Conservation (phyloP, 2,329 filamentous ascomycete genomes). For the Helminthosporium solani region DNA sequence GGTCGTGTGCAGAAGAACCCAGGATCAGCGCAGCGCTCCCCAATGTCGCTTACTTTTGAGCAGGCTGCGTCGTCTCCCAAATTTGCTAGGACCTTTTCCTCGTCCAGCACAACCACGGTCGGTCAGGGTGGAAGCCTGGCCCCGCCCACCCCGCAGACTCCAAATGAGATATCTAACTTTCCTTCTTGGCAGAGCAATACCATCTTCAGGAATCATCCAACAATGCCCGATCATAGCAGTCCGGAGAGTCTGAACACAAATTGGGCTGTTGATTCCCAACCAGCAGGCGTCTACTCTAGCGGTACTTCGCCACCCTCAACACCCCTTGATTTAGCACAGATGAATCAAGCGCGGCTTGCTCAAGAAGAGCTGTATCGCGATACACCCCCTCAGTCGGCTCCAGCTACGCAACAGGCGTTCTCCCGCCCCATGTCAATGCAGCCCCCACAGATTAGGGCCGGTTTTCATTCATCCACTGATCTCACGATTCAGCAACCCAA, state of each 20-base stretch:
- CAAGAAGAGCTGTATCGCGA: slow-evolving; percentile 45
- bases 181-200: slow-evolving; percentile 45
- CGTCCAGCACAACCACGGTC: slow-evolving; percentile 38
- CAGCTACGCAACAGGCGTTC: slow-evolving; percentile 51
- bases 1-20: slow-evolving; percentile 51
- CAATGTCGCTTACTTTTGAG: slow-evolving; percentile 48
- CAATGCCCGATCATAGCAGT: slow-evolving; percentile 42
- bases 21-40: slow-evolving; percentile 51
- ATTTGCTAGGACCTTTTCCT: slow-evolving; percentile 43
- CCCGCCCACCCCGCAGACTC: slow-evolving; percentile 52
- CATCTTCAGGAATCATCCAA: slow-evolving; percentile 27
- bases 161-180: slow-evolving; percentile 42
- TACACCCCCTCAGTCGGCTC: slow-evolving; percentile 53
- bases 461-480: slow-evolving; percentile 38
- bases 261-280: slow-evolving; percentile 42
- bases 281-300: slow-evolving; percentile 31
- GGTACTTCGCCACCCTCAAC: slow-evolving; percentile 50
- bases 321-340: slow-evolving; percentile 39
- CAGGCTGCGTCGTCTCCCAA: slow-evolving; percentile 52
- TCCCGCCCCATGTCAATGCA: slow-evolving; percentile 40
- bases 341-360: slow-evolving; percentile 30
- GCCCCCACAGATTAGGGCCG: slow-evolving; percentile 33
- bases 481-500: slow-evolving; percentile 39
- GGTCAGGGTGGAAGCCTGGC: slow-evolving; percentile 45
- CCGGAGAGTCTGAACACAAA: slow-evolving; percentile 39